A percentile compares a stretch with the other conserved stretches of the same genome.
phyloP scores from a whole-genome alignment of 352 stramenopile species.

The Halophytophthora polymorphica region DNA sequence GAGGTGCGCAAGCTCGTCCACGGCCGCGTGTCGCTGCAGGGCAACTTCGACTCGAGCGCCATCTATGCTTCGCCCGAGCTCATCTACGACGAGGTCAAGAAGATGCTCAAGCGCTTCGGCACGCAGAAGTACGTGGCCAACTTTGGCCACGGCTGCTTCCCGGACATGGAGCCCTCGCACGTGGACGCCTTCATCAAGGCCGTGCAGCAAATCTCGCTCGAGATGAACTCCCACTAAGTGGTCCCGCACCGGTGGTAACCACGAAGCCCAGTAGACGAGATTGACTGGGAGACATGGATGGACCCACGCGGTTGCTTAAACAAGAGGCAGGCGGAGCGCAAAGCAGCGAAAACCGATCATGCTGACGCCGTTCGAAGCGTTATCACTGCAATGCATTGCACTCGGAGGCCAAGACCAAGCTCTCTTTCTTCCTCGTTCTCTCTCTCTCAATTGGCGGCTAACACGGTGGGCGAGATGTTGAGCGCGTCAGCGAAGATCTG shows the following conservation, averaged over 20 bases:
- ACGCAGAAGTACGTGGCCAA: constrained; percentile 97
- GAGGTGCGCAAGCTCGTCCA: constrained; percentile 78
- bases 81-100: constrained; percentile 85
- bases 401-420: no score
- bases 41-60: constrained; percentile 91
- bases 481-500: constrained; percentile 72
- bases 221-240: constrained; percentile 67
- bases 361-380: no score
- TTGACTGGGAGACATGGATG: no score
- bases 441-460: constrained; percentile 15
- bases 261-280: no score
- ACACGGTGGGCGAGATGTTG: constrained; percentile 42
- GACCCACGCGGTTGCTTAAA: no score
- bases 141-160: constrained; percentile 96
- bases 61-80: constrained; percentile 86
- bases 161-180: constrained; percentile 93
- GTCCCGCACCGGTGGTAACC: no score
- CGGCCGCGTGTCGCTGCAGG: constrained; percentile 80
- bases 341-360: no score
- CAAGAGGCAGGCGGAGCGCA: neutral
- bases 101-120: constrained; percentile 94
- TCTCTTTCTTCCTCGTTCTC: no score
- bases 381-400: no score
- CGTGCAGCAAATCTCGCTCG: constrained; percentile 92
- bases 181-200: constrained; percentile 95